These are phyloP conservation scores for Escovopsis sp. DNA, from an alignment of 2,329 filamentous ascomycete genomes.

Conservation along the genomic window DNA sequence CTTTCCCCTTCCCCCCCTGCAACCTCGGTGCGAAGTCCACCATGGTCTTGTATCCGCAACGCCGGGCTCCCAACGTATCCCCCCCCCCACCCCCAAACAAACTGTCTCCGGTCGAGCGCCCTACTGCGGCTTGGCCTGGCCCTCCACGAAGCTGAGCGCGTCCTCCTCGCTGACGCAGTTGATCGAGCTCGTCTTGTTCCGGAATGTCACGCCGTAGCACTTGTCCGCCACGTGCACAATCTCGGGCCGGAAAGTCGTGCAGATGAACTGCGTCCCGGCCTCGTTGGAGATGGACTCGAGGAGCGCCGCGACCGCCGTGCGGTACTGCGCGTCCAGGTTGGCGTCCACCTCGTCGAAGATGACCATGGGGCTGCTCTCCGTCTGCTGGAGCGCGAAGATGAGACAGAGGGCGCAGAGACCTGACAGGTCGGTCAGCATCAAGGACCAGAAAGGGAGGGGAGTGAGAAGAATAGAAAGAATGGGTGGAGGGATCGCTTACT, in stretches of 20 bases:
- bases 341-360: constrained; percentile 99
- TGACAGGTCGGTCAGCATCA: constrained; percentile 20
- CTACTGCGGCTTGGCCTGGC: constrained; percentile 37
- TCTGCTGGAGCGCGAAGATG: constrained; percentile 97
- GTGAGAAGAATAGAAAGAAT: not conserved
- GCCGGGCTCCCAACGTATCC: too few species aligned
- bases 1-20: too few species aligned
- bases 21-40: too few species aligned
- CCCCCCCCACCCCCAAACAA: too few species aligned
- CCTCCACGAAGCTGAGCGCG: constrained; percentile 87
- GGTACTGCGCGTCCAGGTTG: constrained; percentile 94
- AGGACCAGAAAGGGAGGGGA: too few species aligned
- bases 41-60: too few species aligned
- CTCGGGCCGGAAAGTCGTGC: constrained; percentile 94
- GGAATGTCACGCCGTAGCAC: constrained; percentile 91
- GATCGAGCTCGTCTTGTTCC: constrained; percentile 87
- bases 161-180: constrained; percentile 79
- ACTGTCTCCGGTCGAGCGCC: too few species aligned
- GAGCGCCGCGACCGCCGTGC: constrained; percentile 85
- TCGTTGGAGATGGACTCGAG: constrained; percentile 62
- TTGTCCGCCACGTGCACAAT: constrained; percentile 93
- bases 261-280: constrained; percentile 73
- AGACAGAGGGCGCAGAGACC: constrained; percentile 92
- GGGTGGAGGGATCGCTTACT: constrained; percentile 40
- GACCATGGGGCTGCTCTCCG: constrained; percentile 94